phyloP scores from a whole-genome alignment of 139 green algal species.

The Auxenochlorella pyrenoidosa region DNA sequence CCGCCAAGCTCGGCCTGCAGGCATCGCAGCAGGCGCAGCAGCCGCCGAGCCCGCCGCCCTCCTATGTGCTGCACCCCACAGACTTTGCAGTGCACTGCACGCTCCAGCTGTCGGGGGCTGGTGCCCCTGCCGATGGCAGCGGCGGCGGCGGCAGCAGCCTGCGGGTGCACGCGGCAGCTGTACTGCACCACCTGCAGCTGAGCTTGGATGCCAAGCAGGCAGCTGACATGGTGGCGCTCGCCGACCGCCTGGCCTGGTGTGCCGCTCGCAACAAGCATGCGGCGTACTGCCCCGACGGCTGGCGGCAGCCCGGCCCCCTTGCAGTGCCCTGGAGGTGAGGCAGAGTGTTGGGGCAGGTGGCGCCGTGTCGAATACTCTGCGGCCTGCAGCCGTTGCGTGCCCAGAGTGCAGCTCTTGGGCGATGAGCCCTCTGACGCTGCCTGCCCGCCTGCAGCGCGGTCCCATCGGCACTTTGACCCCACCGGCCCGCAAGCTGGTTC shows the following conservation, averaged over 20 bases:
- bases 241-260: constrained; percentile 31
- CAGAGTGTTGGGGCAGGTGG: not conserved
- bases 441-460: not conserved
- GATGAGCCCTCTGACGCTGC: too few species aligned
- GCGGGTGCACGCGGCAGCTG: constrained; percentile 17
- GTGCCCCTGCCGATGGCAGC: not conserved
- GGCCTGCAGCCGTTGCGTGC: too few species aligned
- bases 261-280: constrained; percentile 45
- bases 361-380: not conserved
- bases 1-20: not conserved
- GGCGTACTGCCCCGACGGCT: constrained; percentile 41
- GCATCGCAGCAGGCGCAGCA: not conserved
- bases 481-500: not conserved
- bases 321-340: constrained; percentile 25
- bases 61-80: constrained; percentile 29
- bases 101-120: constrained; percentile 22
- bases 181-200: constrained; percentile 22
- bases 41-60: not conserved
- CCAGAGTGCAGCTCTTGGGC: too few species aligned
- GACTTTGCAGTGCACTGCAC: constrained; percentile 27
- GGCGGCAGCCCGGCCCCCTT: not conserved
- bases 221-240: constrained; percentile 21
- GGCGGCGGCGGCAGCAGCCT: not conserved
- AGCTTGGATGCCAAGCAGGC: constrained; percentile 18
- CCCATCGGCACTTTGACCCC: too few species aligned